A percentile compares a stretch with the other conserved stretches of the same genome.
These are phyloP conservation scores for Nigrospora oryzae DNA, from an alignment of 2,329 filamentous ascomycete genomes.

Conservation along the genomic window DNA sequence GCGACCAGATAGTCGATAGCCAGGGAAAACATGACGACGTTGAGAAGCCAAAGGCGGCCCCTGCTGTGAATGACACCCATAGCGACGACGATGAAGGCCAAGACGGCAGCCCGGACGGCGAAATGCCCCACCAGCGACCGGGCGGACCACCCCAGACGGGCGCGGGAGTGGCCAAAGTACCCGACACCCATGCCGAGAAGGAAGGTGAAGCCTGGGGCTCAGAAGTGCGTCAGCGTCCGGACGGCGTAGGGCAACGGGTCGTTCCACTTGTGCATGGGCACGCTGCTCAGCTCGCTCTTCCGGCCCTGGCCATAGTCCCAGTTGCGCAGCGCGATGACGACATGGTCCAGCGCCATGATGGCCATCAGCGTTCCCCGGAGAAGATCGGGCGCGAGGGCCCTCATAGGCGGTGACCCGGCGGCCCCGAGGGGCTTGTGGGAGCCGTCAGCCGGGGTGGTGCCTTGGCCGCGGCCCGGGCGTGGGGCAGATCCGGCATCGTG, in stretches of 20 bases:
- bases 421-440: neutral
- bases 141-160: slow-evolving; percentile 28
- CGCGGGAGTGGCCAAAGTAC: slow-evolving; percentile 33
- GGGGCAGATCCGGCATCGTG: too few species aligned
- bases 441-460: neutral
- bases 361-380: slow-evolving; percentile 35
- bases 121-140: slow-evolving; percentile 28
- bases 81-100: slow-evolving; percentile 22
- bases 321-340: slow-evolving; percentile 25
- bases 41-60: slow-evolving; percentile 31
- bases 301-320: slow-evolving; percentile 31
- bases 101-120: slow-evolving; percentile 22
- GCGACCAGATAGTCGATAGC: slow-evolving; percentile 35
- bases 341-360: slow-evolving; percentile 36
- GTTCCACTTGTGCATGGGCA: slow-evolving; percentile 27
- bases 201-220: slow-evolving; percentile 35
- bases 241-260: slow-evolving; percentile 25
- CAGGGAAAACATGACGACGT: slow-evolving; percentile 33
- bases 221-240: slow-evolving; percentile 34
- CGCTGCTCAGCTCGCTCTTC: slow-evolving; percentile 26
- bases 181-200: slow-evolving; percentile 36
- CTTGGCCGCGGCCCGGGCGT: too few species aligned
- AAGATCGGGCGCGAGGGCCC: slow-evolving; percentile 33
- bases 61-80: slow-evolving; percentile 22
- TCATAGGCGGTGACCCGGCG: slow-evolving; percentile 4